Conservation (phyloP, 495 filamentous ascomycete genomes). For the Symbiotaphrina buchneri region DNA sequence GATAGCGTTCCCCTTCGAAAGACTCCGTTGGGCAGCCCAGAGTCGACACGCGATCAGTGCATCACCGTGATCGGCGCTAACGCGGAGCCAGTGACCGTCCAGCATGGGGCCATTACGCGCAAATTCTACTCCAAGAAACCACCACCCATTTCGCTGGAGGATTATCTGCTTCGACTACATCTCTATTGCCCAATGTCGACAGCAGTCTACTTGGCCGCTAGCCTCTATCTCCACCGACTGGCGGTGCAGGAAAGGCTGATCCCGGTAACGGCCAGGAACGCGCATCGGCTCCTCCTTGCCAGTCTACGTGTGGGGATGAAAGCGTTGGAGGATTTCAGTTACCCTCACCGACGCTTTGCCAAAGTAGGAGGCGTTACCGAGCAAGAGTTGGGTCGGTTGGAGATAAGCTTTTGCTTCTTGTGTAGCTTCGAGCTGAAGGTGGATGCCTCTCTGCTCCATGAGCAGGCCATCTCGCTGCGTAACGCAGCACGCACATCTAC, state of each 20-base stretch:
- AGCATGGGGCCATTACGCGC: constrained; percentile 60
- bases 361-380: constrained; percentile 78
- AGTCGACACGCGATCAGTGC: constrained; percentile 15
- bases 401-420: constrained; percentile 80
- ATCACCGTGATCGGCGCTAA: constrained; percentile 30
- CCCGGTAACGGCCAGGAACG: constrained; percentile 56
- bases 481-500: constrained; percentile 2
- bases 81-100: constrained; percentile 36
- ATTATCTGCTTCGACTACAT: constrained; percentile 75
- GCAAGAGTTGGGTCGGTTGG: constrained; percentile 53
- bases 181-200: constrained; percentile 89
- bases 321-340: constrained; percentile 73
- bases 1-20: constrained; percentile 19
- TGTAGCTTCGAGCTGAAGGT: constrained; percentile 64
- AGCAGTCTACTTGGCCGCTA: constrained; percentile 81
- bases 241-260: constrained; percentile 50
- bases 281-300: constrained; percentile 70
- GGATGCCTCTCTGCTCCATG: constrained; percentile 32
- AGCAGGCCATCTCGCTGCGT: too few species aligned
- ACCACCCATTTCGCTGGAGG: constrained; percentile 57
- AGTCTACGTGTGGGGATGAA: constrained; percentile 79
- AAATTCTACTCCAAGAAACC: constrained; percentile 82
- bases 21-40: constrained; percentile 21
- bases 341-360: constrained; percentile 61
- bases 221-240: constrained; percentile 69